Base-by-base conservation (phyloP, 2,329 filamentous ascomycete species). In the Lachnellula willkommii region DNA sequence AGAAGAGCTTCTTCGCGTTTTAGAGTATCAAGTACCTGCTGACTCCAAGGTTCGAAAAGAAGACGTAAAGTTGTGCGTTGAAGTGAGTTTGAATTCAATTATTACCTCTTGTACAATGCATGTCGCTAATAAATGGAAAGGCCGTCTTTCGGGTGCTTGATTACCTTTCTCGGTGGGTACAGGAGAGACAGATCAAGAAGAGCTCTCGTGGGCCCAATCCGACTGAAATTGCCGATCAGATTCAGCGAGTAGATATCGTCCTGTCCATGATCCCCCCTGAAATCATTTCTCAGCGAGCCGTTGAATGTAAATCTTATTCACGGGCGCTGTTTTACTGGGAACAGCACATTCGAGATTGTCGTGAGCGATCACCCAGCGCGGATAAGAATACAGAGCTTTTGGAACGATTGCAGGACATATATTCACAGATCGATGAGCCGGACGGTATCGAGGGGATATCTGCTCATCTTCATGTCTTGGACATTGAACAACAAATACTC, bases 371-470 rank as follows among this genome's bases (percentile, higher is more conserved):
- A 53, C 15, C 47, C 56, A 45, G 26, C 28, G 47, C 75, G 1
- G 76, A 78, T 2, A 79, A 83, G 22, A 74, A 80, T n/a, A 78
- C 87, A 52, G 78, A 83, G 24, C 77, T 94, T 4, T 81, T 95
- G 57, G 83, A 90, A 63, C 83, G 86, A 58, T 76, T 99, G 24
- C 93, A 97, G 68, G 86, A 93, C 52, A 96, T 99, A 17, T 99
- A 99, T 71, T 90, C 90, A 1, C 89, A 96, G 65, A 97, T 99
- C 58, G 94, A 99, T 67, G 94, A 99, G 65, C 95, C 94, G 0
- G 94, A 99, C 71, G 92, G 93, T 1, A 85, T 99, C 36, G 92
- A 97, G 69, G 94, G 94, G 2, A 93, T 99, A 58, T 95, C 93
- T 1, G 85, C 90, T 20, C 88, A 94, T 69, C 77, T 97, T 3